Evolutionary conservation across 306 rosid species (phyloP).

Genomic region (Purshia tridentata): DNA sequence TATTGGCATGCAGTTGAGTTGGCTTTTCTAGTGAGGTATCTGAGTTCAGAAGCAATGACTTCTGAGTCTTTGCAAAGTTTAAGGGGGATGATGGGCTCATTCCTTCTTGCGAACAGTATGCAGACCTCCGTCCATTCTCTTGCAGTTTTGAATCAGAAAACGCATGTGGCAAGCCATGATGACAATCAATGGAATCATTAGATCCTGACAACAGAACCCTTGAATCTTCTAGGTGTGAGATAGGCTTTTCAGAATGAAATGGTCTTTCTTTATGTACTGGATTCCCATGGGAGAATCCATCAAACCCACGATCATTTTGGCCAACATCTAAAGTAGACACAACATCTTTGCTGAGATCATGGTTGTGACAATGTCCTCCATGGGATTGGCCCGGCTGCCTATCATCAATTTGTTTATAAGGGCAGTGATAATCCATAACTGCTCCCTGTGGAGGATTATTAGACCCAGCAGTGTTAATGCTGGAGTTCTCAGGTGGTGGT

Average conservation of each 20-base stretch:
- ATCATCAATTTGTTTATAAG: conserved; percentile 30
- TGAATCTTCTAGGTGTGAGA: conserved; percentile 32
- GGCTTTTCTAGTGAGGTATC: conserved; percentile 39
- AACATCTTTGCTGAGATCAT: conserved; percentile 26
- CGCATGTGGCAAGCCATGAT: conserved; percentile 52
- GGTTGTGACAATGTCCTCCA: conserved; percentile 33
- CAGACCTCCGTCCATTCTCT: conserved; percentile 55
- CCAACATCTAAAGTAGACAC: conserved; percentile 22
- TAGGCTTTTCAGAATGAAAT: conserved; percentile 38
- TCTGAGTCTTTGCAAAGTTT: conserved; percentile 43
- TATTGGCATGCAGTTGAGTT: conserved; percentile 34
- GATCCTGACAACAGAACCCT: conserved; percentile 34
- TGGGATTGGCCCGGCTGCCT: conserved; percentile 27
- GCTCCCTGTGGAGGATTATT: conserved; percentile 32
- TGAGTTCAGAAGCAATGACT: conserved; percentile 37
- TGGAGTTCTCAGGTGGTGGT: conserved; percentile 35
- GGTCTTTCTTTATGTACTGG: conserved; percentile 37
- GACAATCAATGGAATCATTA: conserved; percentile 28
- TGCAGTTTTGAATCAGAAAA: conserved; percentile 71
- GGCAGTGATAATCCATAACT: conserved; percentile 23
- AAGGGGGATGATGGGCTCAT: conserved; percentile 41
- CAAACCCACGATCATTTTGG: conserved; percentile 33
- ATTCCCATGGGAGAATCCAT: conserved; percentile 34
- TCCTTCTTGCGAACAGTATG: conserved; percentile 53
- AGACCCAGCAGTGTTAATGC: conserved; percentile 21